These are phyloP conservation scores for Neovahlkampfia damariscottae DNA, from an alignment of 78 protist genomes.

Conservation along the genomic window DNA sequence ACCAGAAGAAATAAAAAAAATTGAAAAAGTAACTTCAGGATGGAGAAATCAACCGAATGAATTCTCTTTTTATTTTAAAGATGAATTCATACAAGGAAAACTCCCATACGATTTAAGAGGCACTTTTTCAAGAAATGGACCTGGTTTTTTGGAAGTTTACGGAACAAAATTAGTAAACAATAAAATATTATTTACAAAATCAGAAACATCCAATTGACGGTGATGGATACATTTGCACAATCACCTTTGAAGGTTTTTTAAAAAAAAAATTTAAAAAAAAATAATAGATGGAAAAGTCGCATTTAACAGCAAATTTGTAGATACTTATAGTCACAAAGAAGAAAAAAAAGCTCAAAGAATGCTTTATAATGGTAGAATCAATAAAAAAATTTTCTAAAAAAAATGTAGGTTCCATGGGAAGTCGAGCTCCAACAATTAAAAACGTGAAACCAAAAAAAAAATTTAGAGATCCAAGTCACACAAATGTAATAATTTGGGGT, in stretches of 20 bases:
- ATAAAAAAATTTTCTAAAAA: no score
- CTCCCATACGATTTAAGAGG: neutral
- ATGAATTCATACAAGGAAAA: slow-evolving; percentile 3
- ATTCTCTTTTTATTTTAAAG: no score
- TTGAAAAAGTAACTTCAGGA: no score
- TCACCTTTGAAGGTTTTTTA: no score
- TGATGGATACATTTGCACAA: neutral
- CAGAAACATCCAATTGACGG: slow-evolving; percentile 18
- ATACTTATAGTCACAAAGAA: neutral
- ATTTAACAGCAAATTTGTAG: neutral
- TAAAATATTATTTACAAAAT: neutral
- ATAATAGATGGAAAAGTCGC: neutral
- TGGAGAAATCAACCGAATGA: no score
- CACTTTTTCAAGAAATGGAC: slow-evolving; percentile 6
- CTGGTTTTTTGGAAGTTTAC: neutral
- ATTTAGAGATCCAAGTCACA: slow-evolving; percentile 11
- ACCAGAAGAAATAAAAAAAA: no score
- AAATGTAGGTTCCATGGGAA: slow-evolving; percentile 13
- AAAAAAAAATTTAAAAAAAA: no score
- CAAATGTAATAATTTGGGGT: slow-evolving; percentile 16
- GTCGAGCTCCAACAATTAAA: neutral
- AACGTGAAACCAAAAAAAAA: neutral
- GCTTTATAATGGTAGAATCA: no score
- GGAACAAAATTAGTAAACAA: neutral
- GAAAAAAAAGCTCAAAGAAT: slow-evolving; percentile 10